A percentile compares a stretch with the other conserved stretches of the same genome.
Evolutionary conservation across 169 alveolate genomes (phyloP).

Genomic region (Cytauxzoon felis): DNA sequence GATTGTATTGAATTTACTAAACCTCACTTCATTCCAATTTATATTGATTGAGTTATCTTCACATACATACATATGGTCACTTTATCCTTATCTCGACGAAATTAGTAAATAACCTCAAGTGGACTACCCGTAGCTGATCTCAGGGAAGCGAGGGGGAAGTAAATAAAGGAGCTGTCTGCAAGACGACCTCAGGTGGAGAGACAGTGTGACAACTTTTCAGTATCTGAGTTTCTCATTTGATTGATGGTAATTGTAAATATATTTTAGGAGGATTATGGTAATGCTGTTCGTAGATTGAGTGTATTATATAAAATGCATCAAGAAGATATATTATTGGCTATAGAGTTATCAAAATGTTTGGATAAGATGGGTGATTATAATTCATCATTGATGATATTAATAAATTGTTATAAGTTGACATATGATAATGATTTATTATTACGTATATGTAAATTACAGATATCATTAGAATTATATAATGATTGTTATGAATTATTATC

Average conservation of each 20-base stretch:
- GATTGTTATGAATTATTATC: conserved; percentile 34
- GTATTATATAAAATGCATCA: conserved; percentile 44
- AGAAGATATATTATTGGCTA: conserved; percentile 39
- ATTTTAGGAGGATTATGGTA: conserved; percentile 40
- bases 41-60: too few relatives aligned
- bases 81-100: too few relatives aligned
- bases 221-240: too few relatives aligned
- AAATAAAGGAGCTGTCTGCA: too few relatives aligned
- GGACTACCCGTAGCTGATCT: too few relatives aligned
- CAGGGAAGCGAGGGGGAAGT: too few relatives aligned
- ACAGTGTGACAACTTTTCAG: too few relatives aligned
- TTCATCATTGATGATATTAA: conserved; percentile 43
- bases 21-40: too few relatives aligned
- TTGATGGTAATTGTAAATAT: neutral
- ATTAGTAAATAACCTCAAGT: too few relatives aligned
- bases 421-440: conserved; percentile 25
- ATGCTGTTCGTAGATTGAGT: conserved; percentile 37
- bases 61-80: too few relatives aligned
- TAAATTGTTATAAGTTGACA: conserved; percentile 12
- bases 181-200: too few relatives aligned
- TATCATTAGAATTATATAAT: conserved; percentile 5
- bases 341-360: conserved; percentile 43
- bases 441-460: conserved; percentile 28
- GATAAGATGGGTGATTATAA: conserved; percentile 37
- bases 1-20: too few relatives aligned